phyloP scores from a whole-genome alignment of 1,139 yeast species.

The Casaregolazyma suthepensis region DNA sequence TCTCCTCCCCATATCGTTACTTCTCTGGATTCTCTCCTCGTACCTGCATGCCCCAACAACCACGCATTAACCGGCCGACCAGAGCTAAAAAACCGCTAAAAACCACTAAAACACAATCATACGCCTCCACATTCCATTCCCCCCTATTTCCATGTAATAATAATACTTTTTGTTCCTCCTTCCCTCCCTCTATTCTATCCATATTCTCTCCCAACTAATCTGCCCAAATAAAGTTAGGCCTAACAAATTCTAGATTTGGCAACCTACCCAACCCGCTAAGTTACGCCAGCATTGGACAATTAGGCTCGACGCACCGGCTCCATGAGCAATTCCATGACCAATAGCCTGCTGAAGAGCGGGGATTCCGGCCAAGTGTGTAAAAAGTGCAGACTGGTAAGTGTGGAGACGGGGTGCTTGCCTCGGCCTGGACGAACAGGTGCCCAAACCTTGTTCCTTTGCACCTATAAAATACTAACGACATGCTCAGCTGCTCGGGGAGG shows the following conservation, averaged over 20 bases:
- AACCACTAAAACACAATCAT: too few species aligned
- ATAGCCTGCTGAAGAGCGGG: constrained; percentile 14
- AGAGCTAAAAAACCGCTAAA: too few species aligned
- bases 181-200: background rate
- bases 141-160: background rate
- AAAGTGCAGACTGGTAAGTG: constrained; percentile 29
- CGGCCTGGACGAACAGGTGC: background rate
- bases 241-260: background rate
- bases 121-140: background rate
- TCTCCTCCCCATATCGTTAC: too few species aligned
- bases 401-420: background rate
- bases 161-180: background rate
- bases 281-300: background rate
- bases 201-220: background rate
- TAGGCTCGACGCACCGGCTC: background rate
- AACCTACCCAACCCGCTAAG: background rate
- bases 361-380: constrained; percentile 33
- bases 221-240: background rate
- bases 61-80: too few species aligned
- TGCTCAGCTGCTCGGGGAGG: constrained; percentile 33
- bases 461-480: background rate
- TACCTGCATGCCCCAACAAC: too few species aligned
- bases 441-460: background rate
- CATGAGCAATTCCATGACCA: constrained; percentile 3
- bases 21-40: too few species aligned